These are phyloP conservation scores for Dioscorea zingiberensis DNA, from an alignment of 106 monocot species.

Conservation along the genomic window DNA sequence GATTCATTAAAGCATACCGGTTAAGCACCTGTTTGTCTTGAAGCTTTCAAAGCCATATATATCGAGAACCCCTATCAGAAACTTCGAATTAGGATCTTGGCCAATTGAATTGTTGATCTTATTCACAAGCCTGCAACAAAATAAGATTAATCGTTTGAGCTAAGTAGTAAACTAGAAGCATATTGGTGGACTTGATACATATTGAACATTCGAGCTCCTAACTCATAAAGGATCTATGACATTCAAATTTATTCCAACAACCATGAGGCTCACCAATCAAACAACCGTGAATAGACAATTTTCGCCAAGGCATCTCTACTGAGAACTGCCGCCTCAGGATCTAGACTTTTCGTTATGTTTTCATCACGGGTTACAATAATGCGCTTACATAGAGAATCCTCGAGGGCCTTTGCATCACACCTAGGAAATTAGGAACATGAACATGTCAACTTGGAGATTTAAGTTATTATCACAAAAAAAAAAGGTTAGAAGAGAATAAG, in stretches of 20 bases:
- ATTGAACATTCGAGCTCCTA: not conserved
- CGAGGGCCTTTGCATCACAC: conserved; percentile 56
- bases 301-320: conserved; percentile 69
- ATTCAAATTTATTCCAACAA: not conserved
- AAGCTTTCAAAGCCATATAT: conserved; percentile 65
- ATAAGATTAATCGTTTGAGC: not conserved
- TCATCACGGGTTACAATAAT: conserved; percentile 71
- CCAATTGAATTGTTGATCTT: conserved; percentile 49
- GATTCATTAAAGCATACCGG: conserved; percentile 28
- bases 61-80: conserved; percentile 42
- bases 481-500: not conserved
- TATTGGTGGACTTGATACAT: not conserved
- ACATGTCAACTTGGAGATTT: not conserved
- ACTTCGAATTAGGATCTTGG: conserved; percentile 43
- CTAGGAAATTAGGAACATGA: conserved; percentile 11
- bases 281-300: conserved; percentile 48
- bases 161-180: not conserved
- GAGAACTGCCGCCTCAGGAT: conserved; percentile 42
- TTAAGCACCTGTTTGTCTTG: conserved; percentile 57
- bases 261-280: conserved; percentile 41
- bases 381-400: conserved; percentile 59
- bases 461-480: not conserved
- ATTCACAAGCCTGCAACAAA: conserved; percentile 30
- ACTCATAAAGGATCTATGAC: not conserved
- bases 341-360: conserved; percentile 48